Percentiles rank a stretch among this genome's conserved stretches.
phyloP scores from a whole-genome alignment of 2,329 filamentous ascomycete genomes.

The Orbilia brochopaga region DNA sequence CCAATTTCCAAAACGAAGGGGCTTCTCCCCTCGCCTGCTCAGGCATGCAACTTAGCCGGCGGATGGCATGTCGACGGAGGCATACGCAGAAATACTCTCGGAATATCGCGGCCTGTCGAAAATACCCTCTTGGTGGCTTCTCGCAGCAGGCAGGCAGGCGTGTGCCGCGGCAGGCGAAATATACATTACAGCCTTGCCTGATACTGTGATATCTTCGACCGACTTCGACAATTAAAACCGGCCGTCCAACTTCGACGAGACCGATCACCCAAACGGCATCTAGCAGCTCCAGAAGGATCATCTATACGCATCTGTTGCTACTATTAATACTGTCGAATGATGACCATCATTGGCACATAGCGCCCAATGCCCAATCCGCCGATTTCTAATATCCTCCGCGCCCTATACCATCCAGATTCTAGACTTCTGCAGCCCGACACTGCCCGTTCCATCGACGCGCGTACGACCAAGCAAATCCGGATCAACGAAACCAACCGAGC shows the following conservation, averaged over 20 bases:
- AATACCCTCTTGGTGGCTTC: too few relatives aligned
- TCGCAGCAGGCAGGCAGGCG: too few relatives aligned
- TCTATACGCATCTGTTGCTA: neutral
- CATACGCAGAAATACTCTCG: neutral
- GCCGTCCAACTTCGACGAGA: neutral
- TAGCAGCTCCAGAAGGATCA: neutral
- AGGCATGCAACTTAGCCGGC: constrained; percentile 20
- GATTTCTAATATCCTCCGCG: neutral
- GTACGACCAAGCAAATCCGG: neutral
- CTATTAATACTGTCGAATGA: neutral
- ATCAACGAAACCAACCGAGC: neutral
- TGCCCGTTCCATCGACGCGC: neutral
- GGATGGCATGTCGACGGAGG: neutral
- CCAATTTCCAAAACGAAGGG: constrained; percentile 49
- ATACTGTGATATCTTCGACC: neutral
- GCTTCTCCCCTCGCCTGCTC: constrained; percentile 3
- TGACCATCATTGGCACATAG: neutral
- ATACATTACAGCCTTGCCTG: too few relatives aligned
- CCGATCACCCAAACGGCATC: neutral
- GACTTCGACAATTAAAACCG: neutral
- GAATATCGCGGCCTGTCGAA: too few relatives aligned
- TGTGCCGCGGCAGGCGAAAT: too few relatives aligned
- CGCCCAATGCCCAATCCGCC: neutral
- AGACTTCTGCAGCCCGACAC: neutral
- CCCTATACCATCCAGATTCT: too few relatives aligned